Conservation (phyloP, 1,139 yeast genomes). For the Suhomyces yuchorum region DNA sequence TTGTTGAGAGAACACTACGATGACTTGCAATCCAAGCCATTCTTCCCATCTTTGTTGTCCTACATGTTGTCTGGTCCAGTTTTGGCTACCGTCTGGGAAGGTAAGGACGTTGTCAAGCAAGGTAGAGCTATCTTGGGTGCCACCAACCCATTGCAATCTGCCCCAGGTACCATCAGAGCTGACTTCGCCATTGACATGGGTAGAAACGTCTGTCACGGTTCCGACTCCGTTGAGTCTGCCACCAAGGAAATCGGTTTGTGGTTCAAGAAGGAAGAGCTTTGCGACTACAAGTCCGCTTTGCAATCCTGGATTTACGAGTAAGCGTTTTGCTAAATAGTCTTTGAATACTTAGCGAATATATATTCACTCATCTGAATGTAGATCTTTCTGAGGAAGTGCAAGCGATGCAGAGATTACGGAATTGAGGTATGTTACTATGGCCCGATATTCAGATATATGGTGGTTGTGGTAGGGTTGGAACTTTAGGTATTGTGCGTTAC, state of each 20-base stretch:
- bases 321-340: slow-evolving; percentile 16
- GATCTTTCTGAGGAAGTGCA: no score
- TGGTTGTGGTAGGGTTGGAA: no score
- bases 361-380: not conserved
- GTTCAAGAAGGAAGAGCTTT: slow-evolving; percentile 98
- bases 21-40: slow-evolving; percentile 94
- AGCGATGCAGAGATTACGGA: no score
- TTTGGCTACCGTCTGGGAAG: slow-evolving; percentile 99
- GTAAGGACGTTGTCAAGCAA: slow-evolving; percentile 98
- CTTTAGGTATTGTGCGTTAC: no score
- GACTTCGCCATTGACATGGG: slow-evolving; percentile 96
- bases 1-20: slow-evolving; percentile 92
- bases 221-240: slow-evolving; percentile 98
- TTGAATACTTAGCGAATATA: not conserved
- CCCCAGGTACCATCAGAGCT: slow-evolving; percentile 99
- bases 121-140: slow-evolving; percentile 99
- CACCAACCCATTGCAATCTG: slow-evolving; percentile 95
- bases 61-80: slow-evolving; percentile 99
- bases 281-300: slow-evolving; percentile 85
- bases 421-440: no score
- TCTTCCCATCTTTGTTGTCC: slow-evolving; percentile 92
- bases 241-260: slow-evolving; percentile 93
- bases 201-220: slow-evolving; percentile 99
- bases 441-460: no score
- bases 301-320: slow-evolving; percentile 94